A percentile compares a stretch with the other conserved stretches of the same genome.
Evolutionary conservation across 2,329 filamentous ascomycete genomes (phyloP).

Genomic region (Alternaria sp.): DNA sequence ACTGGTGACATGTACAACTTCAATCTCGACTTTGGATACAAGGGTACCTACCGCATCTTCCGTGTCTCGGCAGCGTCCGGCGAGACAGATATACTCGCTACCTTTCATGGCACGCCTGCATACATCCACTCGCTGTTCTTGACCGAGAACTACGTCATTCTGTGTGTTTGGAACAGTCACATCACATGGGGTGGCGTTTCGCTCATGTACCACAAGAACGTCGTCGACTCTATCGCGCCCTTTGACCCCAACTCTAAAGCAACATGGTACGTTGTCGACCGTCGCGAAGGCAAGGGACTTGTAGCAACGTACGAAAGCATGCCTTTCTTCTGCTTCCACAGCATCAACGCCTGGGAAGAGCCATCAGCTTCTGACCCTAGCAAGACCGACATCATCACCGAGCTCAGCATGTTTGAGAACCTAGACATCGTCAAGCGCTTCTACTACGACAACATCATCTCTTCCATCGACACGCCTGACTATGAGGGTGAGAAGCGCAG

Average conservation of each 20-base stretch:
- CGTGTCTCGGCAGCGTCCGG: constrained; percentile 67
- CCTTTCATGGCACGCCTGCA: constrained; percentile 64
- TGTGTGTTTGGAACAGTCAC: constrained; percentile 75
- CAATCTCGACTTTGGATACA: constrained; percentile 70
- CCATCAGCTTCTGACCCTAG: constrained; percentile 36
- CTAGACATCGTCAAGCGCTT: constrained; percentile 69
- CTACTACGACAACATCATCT: constrained; percentile 62
- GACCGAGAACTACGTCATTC: constrained; percentile 71
- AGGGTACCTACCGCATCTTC: constrained; percentile 72
- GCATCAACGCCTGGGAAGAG: constrained; percentile 77
- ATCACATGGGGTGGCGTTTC: constrained; percentile 63
- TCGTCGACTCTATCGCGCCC: constrained; percentile 70
- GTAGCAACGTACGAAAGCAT: constrained; percentile 72
- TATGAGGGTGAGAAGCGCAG: constrained; percentile 33
- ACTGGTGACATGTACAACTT: constrained; percentile 83
- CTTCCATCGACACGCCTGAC: constrained; percentile 15
- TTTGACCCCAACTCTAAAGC: constrained; percentile 65
- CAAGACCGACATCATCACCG: constrained; percentile 66
- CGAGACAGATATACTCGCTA: constrained; percentile 73
- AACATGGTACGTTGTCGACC: constrained; percentile 78
- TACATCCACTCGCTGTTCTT: constrained; percentile 88
- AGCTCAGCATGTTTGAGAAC: constrained; percentile 69
- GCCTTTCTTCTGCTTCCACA: constrained; percentile 80
- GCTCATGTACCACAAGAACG: constrained; percentile 69
- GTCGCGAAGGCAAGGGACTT: constrained; percentile 65